A percentile compares a stretch with the other conserved stretches of the same genome.
Conservation (phyloP, 2,329 filamentous ascomycete species). For the Colletotrichum tabaci region DNA sequence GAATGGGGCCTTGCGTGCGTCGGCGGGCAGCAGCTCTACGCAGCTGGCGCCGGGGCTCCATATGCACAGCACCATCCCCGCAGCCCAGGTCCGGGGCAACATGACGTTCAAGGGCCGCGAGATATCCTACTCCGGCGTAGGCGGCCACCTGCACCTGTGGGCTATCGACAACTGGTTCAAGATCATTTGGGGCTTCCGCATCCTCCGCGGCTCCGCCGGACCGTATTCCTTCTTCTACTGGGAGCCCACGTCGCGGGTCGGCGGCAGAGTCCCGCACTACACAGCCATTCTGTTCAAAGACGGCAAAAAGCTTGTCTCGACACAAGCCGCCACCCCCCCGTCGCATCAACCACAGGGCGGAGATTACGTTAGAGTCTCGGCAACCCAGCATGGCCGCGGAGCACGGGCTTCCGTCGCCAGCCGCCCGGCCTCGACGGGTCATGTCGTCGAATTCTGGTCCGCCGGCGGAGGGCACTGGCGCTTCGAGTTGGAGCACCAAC, state of each 20-base stretch:
- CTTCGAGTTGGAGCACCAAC: constrained; percentile 7
- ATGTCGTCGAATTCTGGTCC: constrained; percentile 5
- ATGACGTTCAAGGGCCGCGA: constrained; percentile 5
- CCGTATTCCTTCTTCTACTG: constrained; percentile 20
- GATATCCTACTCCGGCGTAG: constrained; percentile 4
- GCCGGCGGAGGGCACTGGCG: constrained; percentile 15
- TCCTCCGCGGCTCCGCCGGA: constrained; percentile 19
- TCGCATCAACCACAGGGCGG: not conserved
- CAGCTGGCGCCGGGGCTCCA: constrained; percentile 4
- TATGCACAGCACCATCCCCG: constrained; percentile 8
- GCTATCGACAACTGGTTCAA: constrained; percentile 26
- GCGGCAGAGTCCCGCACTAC: constrained; percentile 10
- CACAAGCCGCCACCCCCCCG: not conserved
- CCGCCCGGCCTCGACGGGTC: constrained; percentile 7
- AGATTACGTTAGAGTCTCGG: not conserved
- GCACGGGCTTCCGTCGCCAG: constrained; percentile 8
- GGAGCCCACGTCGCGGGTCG: constrained; percentile 7
- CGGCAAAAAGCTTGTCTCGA: constrained; percentile 10
- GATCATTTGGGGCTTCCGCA: constrained; percentile 1
- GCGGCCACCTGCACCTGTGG: constrained; percentile 14
- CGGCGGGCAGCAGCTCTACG: not conserved
- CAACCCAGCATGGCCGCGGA: constrained; percentile 11
- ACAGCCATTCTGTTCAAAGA: constrained; percentile 16
- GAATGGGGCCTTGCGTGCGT: not conserved
- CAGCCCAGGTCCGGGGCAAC: constrained; percentile 6